A percentile compares a stretch with the other conserved stretches of the same genome.
phyloP scores from a whole-genome alignment of 805 yeast species.

The Cyberlindnera subsufficiens region DNA sequence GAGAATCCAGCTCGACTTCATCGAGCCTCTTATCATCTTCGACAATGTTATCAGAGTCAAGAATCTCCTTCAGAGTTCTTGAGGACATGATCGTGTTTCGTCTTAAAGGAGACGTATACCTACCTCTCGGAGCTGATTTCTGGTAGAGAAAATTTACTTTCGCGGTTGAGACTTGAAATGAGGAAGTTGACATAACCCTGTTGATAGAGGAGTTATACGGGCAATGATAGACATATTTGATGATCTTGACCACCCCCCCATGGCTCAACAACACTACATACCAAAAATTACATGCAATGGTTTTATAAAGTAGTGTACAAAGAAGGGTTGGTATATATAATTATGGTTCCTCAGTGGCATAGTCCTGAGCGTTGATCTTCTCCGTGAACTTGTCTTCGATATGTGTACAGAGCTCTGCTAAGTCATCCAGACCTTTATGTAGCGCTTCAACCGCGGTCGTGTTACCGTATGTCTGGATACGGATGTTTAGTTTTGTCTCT shows the following conservation, averaged over 20 bases:
- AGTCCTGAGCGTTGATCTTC: slow-evolving; percentile 54
- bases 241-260: no score
- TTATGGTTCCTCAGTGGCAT: slow-evolving; percentile 42
- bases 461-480: slow-evolving; percentile 88
- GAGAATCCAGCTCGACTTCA: slow-evolving; percentile 15
- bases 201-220: no score
- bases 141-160: no score
- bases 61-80: slow-evolving; percentile 30
- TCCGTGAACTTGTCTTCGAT: slow-evolving; percentile 76
- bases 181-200: no score
- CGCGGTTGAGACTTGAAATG: no score
- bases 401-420: slow-evolving; percentile 74
- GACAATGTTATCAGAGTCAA: slow-evolving; percentile 31
- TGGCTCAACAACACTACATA: no score
- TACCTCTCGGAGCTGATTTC: background rate
- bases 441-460: slow-evolving; percentile 89
- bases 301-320: no score
- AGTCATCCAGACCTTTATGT: slow-evolving; percentile 83
- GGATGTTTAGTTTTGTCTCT: slow-evolving; percentile 78
- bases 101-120: background rate
- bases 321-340: background rate
- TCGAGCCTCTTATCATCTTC: slow-evolving; percentile 21
- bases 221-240: no score
- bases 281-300: no score
- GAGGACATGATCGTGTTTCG: slow-evolving; percentile 1